These are phyloP conservation scores for Coemansia sp. DNA, from an alignment of 192 early-diverging fungal genomes.

Conservation along the genomic window DNA sequence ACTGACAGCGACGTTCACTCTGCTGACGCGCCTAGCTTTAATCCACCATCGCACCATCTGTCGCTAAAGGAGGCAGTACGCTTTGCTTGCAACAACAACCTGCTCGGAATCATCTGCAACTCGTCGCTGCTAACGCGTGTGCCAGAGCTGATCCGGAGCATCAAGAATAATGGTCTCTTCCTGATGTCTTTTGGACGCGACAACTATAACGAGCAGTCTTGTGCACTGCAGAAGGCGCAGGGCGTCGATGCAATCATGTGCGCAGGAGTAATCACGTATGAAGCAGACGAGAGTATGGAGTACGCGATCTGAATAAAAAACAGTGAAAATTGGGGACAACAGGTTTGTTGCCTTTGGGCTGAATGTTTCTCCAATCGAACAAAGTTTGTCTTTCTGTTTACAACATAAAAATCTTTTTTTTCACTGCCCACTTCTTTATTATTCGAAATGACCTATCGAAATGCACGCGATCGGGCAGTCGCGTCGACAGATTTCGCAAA, in stretches of 20 bases:
- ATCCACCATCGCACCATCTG: slow-evolving; percentile 20
- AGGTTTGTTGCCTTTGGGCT: no score
- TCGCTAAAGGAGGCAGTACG: slow-evolving; percentile 92
- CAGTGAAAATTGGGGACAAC: no score
- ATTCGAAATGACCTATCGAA: slow-evolving; percentile 20
- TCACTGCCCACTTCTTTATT: not conserved
- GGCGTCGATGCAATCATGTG: slow-evolving; percentile 92
- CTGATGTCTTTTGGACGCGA: slow-evolving; percentile 85
- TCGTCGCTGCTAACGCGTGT: slow-evolving; percentile 89
- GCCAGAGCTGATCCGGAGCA: slow-evolving; percentile 83
- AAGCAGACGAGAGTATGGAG: slow-evolving; percentile 25
- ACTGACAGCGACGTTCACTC: slow-evolving; percentile 17
- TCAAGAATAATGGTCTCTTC: slow-evolving; percentile 91
- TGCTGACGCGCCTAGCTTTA: slow-evolving; percentile 34
- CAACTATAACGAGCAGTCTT: slow-evolving; percentile 63
- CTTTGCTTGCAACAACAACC: slow-evolving; percentile 88
- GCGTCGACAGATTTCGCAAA: slow-evolving; percentile 49
- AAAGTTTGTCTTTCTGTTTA: not conserved
- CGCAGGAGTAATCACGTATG: slow-evolving; percentile 60
- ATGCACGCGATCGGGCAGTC: slow-evolving; percentile 33
- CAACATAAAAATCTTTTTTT: not conserved
- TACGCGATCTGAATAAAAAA: slow-evolving; percentile 24
- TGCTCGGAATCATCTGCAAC: slow-evolving; percentile 91
- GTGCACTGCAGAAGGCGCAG: slow-evolving; percentile 70
- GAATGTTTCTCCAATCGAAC: not conserved